These are phyloP conservation scores for Penicillium rolfsii DNA, from an alignment of 2,329 filamentous ascomycete genomes.

Conservation along the genomic window DNA sequence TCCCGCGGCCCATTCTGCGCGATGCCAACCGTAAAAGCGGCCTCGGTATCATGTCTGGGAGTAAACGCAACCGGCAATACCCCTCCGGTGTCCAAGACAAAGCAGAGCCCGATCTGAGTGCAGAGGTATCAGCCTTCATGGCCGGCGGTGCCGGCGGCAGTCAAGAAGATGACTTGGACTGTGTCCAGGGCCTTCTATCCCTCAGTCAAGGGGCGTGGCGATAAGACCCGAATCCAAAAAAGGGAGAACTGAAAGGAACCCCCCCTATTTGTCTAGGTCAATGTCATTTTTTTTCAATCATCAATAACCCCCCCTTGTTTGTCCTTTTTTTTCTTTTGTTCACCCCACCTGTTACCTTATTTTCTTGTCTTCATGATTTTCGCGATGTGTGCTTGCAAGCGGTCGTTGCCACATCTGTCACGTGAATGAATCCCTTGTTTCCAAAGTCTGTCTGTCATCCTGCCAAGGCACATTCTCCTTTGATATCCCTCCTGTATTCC, in stretches of 20 bases:
- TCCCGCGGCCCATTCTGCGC: slow-evolving; percentile 49
- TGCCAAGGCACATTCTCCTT: slow-evolving; percentile 4
- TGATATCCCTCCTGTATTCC: slow-evolving; percentile 3
- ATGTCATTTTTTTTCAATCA: not conserved
- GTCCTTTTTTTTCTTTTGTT: slow-evolving; percentile 1
- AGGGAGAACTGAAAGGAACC: not conserved
- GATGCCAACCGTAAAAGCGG: slow-evolving; percentile 43
- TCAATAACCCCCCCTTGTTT: slow-evolving; percentile 4
- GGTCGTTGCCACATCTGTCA: slow-evolving; percentile 32
- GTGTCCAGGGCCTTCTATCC: slow-evolving; percentile 83
- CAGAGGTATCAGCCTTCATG: slow-evolving; percentile 77
- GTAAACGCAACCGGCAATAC: slow-evolving; percentile 35
- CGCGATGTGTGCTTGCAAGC: slow-evolving; percentile 36
- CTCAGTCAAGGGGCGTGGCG: slow-evolving; percentile 92
- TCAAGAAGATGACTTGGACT: slow-evolving; percentile 81
- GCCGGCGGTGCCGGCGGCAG: slow-evolving; percentile 59
- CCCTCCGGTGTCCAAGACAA: slow-evolving; percentile 41
- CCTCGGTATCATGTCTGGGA: slow-evolving; percentile 29
- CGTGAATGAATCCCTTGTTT: slow-evolving; percentile 30
- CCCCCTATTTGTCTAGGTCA: not conserved
- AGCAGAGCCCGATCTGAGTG: slow-evolving; percentile 52
- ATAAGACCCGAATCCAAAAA: slow-evolving; percentile 43
- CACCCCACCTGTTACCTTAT: slow-evolving; percentile 13
- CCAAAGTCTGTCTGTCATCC: slow-evolving; percentile 12
- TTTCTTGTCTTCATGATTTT: slow-evolving; percentile 33